Conservation (phyloP, 2,329 filamentous ascomycete genomes). For the Exophiala dermatitidis region DNA sequence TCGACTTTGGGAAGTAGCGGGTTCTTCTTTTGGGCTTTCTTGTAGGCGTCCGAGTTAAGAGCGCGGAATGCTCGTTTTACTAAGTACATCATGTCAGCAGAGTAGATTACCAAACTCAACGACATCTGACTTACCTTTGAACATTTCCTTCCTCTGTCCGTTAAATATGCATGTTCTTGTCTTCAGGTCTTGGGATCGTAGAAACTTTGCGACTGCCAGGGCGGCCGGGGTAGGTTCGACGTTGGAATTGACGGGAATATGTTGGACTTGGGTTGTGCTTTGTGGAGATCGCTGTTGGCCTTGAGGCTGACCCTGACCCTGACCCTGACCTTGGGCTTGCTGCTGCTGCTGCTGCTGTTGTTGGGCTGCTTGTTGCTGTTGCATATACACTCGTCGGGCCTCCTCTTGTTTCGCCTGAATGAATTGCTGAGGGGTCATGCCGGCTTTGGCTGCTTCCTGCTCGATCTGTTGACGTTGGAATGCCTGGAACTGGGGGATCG, state of each 20-base stretch:
- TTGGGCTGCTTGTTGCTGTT: conserved; percentile 27
- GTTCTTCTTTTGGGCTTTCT: conserved; percentile 72
- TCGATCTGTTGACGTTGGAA: conserved; percentile 42
- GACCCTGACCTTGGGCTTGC: conserved; percentile 34
- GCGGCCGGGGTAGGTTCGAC: conserved; percentile 78
- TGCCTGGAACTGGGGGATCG: conserved; percentile 67
- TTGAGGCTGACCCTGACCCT: conserved; percentile 28
- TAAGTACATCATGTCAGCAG: conserved; percentile 33
- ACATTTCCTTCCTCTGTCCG: conserved; percentile 97
- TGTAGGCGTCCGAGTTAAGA: conserved; percentile 80
- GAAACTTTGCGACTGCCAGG: conserved; percentile 79
- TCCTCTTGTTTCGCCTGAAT: conserved; percentile 37
- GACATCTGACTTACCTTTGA: conserved; percentile 59
- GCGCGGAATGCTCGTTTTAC: conserved; percentile 94
- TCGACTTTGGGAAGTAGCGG: conserved; percentile 78
- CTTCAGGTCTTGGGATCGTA: conserved; percentile 79
- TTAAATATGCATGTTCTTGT: conserved; percentile 84
- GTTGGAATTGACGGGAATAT: conserved; percentile 42
- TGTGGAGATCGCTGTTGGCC: conserved; percentile 40
- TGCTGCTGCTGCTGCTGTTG: conserved; percentile 27
- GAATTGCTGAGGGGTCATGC: conserved; percentile 47
- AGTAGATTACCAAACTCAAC: conserved; percentile 7
- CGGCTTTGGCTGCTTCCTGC: conserved; percentile 45
- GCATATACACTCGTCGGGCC: conserved; percentile 36
- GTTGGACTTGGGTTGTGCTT: conserved; percentile 36